Base-by-base conservation (phyloP, 2,329 filamentous ascomycete genomes). In the Paracamarosporium sp. region DNA sequence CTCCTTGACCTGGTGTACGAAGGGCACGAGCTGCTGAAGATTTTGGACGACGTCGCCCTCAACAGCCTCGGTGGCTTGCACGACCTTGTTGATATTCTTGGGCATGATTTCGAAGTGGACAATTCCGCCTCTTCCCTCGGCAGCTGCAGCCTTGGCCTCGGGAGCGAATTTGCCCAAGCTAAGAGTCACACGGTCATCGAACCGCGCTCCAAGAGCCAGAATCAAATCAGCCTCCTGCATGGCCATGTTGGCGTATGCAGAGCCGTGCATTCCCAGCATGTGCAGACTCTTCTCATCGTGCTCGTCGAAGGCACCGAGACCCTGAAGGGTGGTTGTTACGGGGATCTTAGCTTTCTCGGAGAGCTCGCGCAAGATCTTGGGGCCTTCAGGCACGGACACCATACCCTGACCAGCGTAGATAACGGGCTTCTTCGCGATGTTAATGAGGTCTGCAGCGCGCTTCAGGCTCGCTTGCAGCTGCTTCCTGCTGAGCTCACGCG, bases 61-160 rank as follows among this genome's bases (percentile, higher is more conserved):
- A 17, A 98, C 89, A 44, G 95, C 94, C 80, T 97, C 93, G 40
- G 91, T 97, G 7, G 94, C 93, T 80, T 98, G 92, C 13, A 99
- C 90, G 40, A 98, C 93, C 86, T 98, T 99, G 88, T 98, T 98
- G 82, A 98, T 98, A 83, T 99, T 98, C 88, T 99, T 99, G 69
- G 95, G 94, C 90, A 98, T 90, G 71, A 99, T 94, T 76, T 98
- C 94, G 72, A 98, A 98, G 79, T 99, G 94, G 15, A 98, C 86
- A 70, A 99, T 98, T 72, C 95, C 95, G 69, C 95, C 95, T 61
- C 93, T 90, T 53, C 88, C 88, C 80, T 97, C 91, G 11, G 86
- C 83, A 4, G 92, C 94, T 0, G 95, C 95, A 13, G 88, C 86
- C 80, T 91, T 95, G 43, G 95, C 95, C 51, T 86, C 87, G 3